These are phyloP conservation scores for Entophlyctis luteolus DNA, from an alignment of 192 early-diverging fungal species.

Conservation along the genomic window DNA sequence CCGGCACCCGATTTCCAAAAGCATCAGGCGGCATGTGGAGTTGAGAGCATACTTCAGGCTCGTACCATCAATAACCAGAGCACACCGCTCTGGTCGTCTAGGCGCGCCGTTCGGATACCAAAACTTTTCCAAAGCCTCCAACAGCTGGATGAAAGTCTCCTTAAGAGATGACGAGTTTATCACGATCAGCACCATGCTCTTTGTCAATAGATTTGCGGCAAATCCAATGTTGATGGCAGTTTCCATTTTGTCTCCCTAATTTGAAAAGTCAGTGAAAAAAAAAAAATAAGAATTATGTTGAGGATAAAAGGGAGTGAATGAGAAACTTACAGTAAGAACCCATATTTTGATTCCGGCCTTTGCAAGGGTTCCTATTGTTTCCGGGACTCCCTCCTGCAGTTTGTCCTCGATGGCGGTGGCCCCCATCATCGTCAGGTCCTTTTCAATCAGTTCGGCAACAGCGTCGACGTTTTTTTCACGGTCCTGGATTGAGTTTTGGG, in stretches of 20 bases:
- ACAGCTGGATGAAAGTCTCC: slow-evolving; percentile 54
- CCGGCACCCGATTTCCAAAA: slow-evolving; percentile 55
- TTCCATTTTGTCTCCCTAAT: slow-evolving; percentile 91
- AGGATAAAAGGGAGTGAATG: slow-evolving; percentile 1
- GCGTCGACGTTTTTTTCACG: slow-evolving; percentile 69
- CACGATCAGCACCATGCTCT: slow-evolving; percentile 52
- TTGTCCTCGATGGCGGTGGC: slow-evolving; percentile 97
- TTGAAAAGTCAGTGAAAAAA: background rate
- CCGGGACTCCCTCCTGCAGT: slow-evolving; percentile 92
- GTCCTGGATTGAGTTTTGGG: slow-evolving; percentile 65
- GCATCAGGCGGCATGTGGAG: slow-evolving; percentile 52
- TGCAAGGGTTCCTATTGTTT: slow-evolving; percentile 76
- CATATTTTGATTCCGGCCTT: slow-evolving; percentile 92
- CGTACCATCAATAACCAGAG: slow-evolving; percentile 56
- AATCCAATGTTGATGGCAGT: slow-evolving; percentile 99
- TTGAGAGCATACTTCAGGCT: slow-evolving; percentile 63
- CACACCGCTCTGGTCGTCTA: slow-evolving; percentile 25
- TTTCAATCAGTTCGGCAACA: slow-evolving; percentile 76
- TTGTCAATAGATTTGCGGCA: slow-evolving; percentile 52
- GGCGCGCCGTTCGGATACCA: slow-evolving; percentile 46
- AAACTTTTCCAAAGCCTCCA: slow-evolving; percentile 54
- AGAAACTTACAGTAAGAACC: slow-evolving; percentile 71
- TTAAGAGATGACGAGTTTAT: slow-evolving; percentile 42
- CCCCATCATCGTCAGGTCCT: slow-evolving; percentile 76
- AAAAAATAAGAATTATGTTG: background rate